A percentile compares a stretch with the other conserved stretches of the same genome.
Conservation (phyloP, 2,329 filamentous ascomycete species). For the Fusarium staphyleae region DNA sequence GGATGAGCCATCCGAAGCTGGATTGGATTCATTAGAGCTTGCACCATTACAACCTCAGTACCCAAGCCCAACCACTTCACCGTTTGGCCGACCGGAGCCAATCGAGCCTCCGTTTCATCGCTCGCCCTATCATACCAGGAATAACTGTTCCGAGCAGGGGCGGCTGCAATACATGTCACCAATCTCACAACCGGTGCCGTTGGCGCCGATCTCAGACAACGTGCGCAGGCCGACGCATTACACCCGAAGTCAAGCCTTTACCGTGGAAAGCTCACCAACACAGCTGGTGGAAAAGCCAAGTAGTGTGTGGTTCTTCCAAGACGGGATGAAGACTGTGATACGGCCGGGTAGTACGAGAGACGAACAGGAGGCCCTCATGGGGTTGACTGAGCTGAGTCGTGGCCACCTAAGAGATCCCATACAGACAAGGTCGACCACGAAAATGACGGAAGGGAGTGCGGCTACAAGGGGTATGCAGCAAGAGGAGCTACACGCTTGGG, state of each 20-base stretch:
- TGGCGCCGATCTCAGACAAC: constrained; percentile 45
- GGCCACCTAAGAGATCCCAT: constrained; percentile 23
- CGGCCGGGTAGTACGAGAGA: constrained; percentile 23
- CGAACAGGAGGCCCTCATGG: constrained; percentile 37
- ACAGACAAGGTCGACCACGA: constrained; percentile 25
- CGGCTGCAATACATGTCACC: constrained; percentile 29
- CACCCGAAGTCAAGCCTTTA: constrained; percentile 35
- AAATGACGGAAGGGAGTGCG: constrained; percentile 14
- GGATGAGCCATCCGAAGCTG: constrained; percentile 12
- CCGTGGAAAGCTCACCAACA: constrained; percentile 34
- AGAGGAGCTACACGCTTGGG: constrained; percentile 30
- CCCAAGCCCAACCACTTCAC: constrained; percentile 17
- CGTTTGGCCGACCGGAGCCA: constrained; percentile 36
- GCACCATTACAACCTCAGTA: constrained; percentile 43
- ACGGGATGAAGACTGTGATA: constrained; percentile 14
- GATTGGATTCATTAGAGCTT: constrained; percentile 35
- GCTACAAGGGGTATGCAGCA: constrained; percentile 12
- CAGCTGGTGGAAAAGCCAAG: constrained; percentile 31
- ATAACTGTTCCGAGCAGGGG: constrained; percentile 30
- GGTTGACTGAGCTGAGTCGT: constrained; percentile 36
- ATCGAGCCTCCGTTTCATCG: constrained; percentile 39
- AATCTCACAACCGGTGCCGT: constrained; percentile 21
- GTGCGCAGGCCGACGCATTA: constrained; percentile 34
- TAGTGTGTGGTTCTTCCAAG: constrained; percentile 15
- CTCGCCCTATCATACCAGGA: constrained; percentile 5